Evolutionary conservation across 1,139 yeast species (phyloP), one percentile per base, ranked within the genome.

Genomic region (Blastobotrys niveus): DNA sequence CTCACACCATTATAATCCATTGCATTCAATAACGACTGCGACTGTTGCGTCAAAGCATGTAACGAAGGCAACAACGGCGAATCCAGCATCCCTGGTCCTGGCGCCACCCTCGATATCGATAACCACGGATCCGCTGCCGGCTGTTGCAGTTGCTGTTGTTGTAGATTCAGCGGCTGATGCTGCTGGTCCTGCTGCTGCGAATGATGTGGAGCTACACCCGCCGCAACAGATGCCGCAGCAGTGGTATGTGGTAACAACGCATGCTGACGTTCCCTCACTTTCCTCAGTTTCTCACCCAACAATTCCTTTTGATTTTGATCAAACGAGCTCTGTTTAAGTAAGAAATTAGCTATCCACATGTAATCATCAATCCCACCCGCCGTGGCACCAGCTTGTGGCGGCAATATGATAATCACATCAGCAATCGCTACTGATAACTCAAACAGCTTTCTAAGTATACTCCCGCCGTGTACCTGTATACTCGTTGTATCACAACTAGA

Each of bases 401-500:
- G 54, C 18, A 52, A 42, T 8, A 46, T 44, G 15, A 42, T 42
- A 10, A 52, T 44, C 5, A 52, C 53, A 34, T 52, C 55, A 14
- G 55, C 48, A 18, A 52, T 52, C 15, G 51, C 42, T 4, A 48
- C 36, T 6, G 51, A 46, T 15, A 52, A 48, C 30, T 51, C 55
- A 30, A 50, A 47, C 26, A 52, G 48, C 33, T 52, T 52, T 18
- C 51, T 43, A 24, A 48, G 36, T 5, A 52, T 48, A 3, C 48
- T 40, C n/a, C 44, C 38, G 6, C 55, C 55, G 20, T 52, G 55
- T 0, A 48, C 53, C 17, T 48, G 44, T 18, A 52, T 51, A 8
- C 51, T 45, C 15, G 35, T 21, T 6, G 38, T 29, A 7, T 52
- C 48, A 26, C 43, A 38, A 14, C 31, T 42, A 20, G 48, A 42